These are phyloP conservation scores for Noccaea caerulescens DNA, from an alignment of 345 rosid genomes.

Conservation along the genomic window DNA sequence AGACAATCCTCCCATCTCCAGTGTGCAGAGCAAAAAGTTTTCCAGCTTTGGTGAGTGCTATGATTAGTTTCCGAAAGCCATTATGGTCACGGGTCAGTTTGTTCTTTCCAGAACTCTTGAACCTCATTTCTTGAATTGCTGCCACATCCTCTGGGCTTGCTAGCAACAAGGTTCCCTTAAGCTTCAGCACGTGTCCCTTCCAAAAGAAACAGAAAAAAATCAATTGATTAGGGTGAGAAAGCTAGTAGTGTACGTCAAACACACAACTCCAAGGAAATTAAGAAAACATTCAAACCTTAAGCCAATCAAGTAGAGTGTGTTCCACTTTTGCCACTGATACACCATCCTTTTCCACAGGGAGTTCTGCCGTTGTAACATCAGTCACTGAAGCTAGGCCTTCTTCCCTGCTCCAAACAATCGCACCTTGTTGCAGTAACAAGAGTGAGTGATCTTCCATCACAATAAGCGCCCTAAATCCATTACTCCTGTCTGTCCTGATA, in stretches of 20 bases:
- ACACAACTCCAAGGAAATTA: slow-evolving; percentile 17
- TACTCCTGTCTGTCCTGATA: slow-evolving; percentile 83
- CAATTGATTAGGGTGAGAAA: slow-evolving; percentile 36
- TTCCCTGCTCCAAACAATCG: slow-evolving; percentile 94
- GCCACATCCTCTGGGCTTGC: slow-evolving; percentile 92
- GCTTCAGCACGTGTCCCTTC: slow-evolving; percentile 91
- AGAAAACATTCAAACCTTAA: slow-evolving; percentile 58
- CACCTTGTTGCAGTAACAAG: slow-evolving; percentile 89
- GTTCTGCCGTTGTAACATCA: slow-evolving; percentile 85
- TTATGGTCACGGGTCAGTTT: slow-evolving; percentile 97
- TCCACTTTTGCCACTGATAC: slow-evolving; percentile 95
- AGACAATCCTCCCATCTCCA: slow-evolving; percentile 92
- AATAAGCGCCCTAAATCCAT: slow-evolving; percentile 96
- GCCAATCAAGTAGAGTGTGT: slow-evolving; percentile 94
- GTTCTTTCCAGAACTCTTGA: slow-evolving; percentile 89
- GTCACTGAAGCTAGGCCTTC: slow-evolving; percentile 90
- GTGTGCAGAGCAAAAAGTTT: slow-evolving; percentile 91
- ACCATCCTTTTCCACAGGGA: slow-evolving; percentile 84
- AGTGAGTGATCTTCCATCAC: slow-evolving; percentile 99
- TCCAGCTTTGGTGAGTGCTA: slow-evolving; percentile 83
- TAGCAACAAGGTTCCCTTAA: slow-evolving; percentile 92
- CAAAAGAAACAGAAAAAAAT: slow-evolving; percentile 38
- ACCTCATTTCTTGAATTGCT: slow-evolving; percentile 81
- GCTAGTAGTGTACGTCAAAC: neutral
- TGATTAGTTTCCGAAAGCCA: slow-evolving; percentile 90